Base-by-base conservation (phyloP, 176 grass and related monocot species). In the Oropetium thomaeum region DNA sequence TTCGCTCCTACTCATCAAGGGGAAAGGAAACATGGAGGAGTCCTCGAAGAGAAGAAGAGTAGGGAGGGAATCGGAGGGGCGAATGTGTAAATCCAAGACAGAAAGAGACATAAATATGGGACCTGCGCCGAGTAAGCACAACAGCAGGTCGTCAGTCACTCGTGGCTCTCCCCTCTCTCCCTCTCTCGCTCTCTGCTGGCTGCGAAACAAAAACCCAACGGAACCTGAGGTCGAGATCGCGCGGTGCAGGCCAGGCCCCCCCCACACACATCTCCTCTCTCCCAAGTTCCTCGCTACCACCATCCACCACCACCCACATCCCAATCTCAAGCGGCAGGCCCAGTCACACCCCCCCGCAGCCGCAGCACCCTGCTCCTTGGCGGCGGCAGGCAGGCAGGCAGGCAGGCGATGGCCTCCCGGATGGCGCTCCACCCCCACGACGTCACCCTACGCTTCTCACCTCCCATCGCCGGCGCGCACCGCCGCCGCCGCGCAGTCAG, bases 341-440 rank as follows among this genome's bases (percentile, higher is more conserved):
- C 52, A 26, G 52, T 55, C 52, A 2, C 29, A n/a, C 44, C 27
- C 31, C 39, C 49, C 16, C 51, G n/a, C n/a, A n/a, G n/a, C 20
- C 0, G 31, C 55, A 5, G 8, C 58, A 8, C 10, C 51, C n/a
- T 37, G 70, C 15, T 53, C 42, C 40, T 19, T 22, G 54, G 67
- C 11, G 58, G 64, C 48, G 48, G 29, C 71, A 43, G n/a, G n/a
- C n/a, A n/a, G 48, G 29, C 71, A 43, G 48, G 29, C 71, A 43
- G 48, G 29, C 71, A 43, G 15, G 78, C 25, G 5, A 80, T 84
- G 86, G 45, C 76, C 29, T 75, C 70, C n/a, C 69, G 81, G 86
- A 79, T 88, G 86, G 81, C 86, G 69, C 86, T 88, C 54, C 76
- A 58, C 63, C 70, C 82, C 45, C 40, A 88, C 75, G 86, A 53